Evolutionary conservation across 768 basidiomycete species (phyloP).

Genomic region (Botryobasidium botryosum): DNA sequence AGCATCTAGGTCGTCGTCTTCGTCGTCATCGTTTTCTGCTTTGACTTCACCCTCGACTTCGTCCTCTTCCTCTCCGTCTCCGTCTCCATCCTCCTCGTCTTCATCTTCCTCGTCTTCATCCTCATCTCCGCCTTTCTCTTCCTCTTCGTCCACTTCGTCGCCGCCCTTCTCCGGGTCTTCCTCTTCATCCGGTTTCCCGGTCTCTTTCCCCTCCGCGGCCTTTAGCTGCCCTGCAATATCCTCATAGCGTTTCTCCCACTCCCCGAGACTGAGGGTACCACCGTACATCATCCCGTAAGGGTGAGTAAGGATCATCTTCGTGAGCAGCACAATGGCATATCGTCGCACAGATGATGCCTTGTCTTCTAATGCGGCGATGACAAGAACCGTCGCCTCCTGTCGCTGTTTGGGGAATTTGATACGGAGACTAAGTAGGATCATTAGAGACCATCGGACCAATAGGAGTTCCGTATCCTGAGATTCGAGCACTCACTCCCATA

Average conservation of each 20-base stretch:
- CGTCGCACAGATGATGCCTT: conserved; percentile 82
- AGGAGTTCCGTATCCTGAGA: not conserved
- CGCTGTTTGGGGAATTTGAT: conserved; percentile 80
- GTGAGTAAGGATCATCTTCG: conserved; percentile 66
- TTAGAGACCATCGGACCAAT: not conserved
- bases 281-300: conserved; percentile 78
- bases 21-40: conserved; percentile 24
- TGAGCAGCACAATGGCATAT: conserved; percentile 57
- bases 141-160: conserved; percentile 13
- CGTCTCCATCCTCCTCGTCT: conserved; percentile 24
- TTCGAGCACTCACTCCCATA: conserved; percentile 40
- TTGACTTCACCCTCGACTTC: conserved; percentile 24
- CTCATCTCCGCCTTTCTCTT: conserved; percentile 21
- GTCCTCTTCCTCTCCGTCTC: conserved; percentile 14
- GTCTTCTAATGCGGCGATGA: conserved; percentile 70
- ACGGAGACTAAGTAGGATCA: conserved; percentile 25
- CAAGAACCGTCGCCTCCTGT: conserved; percentile 52
- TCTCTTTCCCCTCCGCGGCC: conserved; percentile 40
- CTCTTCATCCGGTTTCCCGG: conserved; percentile 31
- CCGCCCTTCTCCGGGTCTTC: too few relatives aligned
- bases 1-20: conserved; percentile 24
- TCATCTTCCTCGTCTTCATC: conserved; percentile 23
- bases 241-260: conserved; percentile 61
- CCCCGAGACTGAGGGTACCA: conserved; percentile 49
- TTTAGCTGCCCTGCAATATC: conserved; percentile 44